phyloP scores from a whole-genome alignment of 495 filamentous ascomycete genomes.

The Cenococcum geophilum region DNA sequence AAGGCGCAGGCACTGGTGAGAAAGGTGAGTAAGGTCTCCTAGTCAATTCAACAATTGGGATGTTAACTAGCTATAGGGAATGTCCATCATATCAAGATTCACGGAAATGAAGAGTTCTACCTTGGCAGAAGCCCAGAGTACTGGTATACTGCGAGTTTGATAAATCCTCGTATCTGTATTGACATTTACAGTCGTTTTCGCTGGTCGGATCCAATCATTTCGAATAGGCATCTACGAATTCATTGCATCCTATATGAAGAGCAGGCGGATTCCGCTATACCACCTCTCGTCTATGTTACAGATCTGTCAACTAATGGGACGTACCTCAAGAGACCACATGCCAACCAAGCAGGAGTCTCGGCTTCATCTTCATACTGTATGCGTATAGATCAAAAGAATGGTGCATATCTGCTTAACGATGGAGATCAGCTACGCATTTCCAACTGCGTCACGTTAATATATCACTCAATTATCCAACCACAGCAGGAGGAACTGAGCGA shows the following conservation, averaged over 20 bases:
- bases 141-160: slow-evolving; percentile 11
- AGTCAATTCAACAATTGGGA: neutral
- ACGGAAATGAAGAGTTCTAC: slow-evolving; percentile 24
- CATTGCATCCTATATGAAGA: slow-evolving; percentile 38
- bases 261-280: slow-evolving; percentile 19
- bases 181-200: slow-evolving; percentile 16
- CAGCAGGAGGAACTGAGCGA: slow-evolving; percentile 6
- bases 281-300: slow-evolving; percentile 40
- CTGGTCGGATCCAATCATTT: slow-evolving; percentile 35
- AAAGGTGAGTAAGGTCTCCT: slow-evolving; percentile 5
- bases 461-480: slow-evolving; percentile 3
- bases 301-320: slow-evolving; percentile 41
- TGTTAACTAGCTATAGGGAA: slow-evolving; percentile 5
- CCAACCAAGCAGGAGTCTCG: slow-evolving; percentile 14
- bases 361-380: neutral
- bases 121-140: slow-evolving; percentile 19
- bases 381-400: slow-evolving; percentile 18
- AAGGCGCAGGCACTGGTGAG: neutral
- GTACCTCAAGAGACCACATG: slow-evolving; percentile 18
- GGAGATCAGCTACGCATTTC: slow-evolving; percentile 34
- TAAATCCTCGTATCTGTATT: neutral
- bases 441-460: slow-evolving; percentile 10
- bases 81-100: slow-evolving; percentile 11
- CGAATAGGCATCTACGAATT: slow-evolving; percentile 39
- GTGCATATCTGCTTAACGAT: slow-evolving; percentile 35